A percentile compares a stretch with the other conserved stretches of the same genome.
These are phyloP conservation scores for Aspergillus latus DNA, from an alignment of 2,329 filamentous ascomycete genomes.

Conservation along the genomic window DNA sequence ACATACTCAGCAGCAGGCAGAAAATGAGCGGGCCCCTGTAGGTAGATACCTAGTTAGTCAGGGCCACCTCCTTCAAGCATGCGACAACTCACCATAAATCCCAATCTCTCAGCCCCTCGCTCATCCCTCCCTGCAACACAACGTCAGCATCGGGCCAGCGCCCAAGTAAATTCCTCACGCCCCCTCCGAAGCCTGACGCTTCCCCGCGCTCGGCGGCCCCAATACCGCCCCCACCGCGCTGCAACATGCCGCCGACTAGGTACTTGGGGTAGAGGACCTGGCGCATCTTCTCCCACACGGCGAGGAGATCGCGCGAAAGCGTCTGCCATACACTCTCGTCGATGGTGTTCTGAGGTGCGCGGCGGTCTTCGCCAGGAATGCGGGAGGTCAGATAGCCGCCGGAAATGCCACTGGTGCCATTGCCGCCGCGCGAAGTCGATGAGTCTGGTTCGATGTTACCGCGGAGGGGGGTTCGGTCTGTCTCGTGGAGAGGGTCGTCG, in stretches of 20 bases:
- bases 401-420: conserved; percentile 58
- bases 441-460: conserved; percentile 73
- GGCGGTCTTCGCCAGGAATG: conserved; percentile 89
- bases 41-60: conserved; percentile 1
- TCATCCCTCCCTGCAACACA: conserved; percentile 71
- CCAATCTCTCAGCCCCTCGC: conserved; percentile 89
- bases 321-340: conserved; percentile 98
- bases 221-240: conserved; percentile 54
- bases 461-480: conserved; percentile 75
- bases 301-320: conserved; percentile 84
- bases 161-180: conserved; percentile 57
- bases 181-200: conserved; percentile 47
- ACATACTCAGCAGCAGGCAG: conserved; percentile 81
- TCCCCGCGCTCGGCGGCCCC: conserved; percentile 60
- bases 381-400: conserved; percentile 82
- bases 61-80: not conserved
- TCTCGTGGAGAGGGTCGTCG: conserved; percentile 74
- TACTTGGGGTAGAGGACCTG: conserved; percentile 97
- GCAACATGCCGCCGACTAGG: conserved; percentile 69
- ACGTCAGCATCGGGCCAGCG: conserved; percentile 68
- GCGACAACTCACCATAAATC: conserved; percentile 70
- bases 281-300: conserved; percentile 97
- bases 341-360: conserved; percentile 87
- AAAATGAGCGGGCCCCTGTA: conserved; percentile 85
- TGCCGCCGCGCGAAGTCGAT: conserved; percentile 44